These are phyloP conservation scores for Ambrosia trifida DNA, from an alignment of 129 eudicot species.

Conservation along the genomic window DNA sequence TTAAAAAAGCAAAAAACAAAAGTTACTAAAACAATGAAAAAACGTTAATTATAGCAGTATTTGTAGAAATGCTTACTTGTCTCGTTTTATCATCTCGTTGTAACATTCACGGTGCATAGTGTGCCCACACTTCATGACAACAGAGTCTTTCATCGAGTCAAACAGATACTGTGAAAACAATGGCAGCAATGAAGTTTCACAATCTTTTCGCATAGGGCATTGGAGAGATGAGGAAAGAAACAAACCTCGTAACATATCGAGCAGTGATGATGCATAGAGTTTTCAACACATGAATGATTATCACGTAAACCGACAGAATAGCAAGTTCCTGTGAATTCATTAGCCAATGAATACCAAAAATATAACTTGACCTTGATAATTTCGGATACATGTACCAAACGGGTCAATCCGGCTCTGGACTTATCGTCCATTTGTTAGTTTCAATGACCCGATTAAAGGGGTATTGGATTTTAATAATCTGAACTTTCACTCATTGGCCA, in stretches of 20 bases:
- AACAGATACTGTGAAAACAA: slow-evolving; percentile 66
- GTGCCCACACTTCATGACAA: slow-evolving; percentile 96
- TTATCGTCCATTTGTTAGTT: too few relatives aligned
- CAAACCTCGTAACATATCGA: slow-evolving; percentile 96
- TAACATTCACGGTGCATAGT: slow-evolving; percentile 94
- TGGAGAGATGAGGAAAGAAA: background rate
- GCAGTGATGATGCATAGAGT: slow-evolving; percentile 94
- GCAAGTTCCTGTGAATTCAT: slow-evolving; percentile 65
- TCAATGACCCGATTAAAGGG: too few relatives aligned
- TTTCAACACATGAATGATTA: slow-evolving; percentile 90
- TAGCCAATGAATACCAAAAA: background rate
- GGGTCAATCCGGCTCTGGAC: background rate
- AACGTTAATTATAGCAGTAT: background rate
- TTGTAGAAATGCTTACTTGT: slow-evolving; percentile 56
- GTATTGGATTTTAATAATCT: too few relatives aligned
- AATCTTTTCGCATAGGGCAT: background rate
- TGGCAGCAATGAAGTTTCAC: slow-evolving; percentile 7
- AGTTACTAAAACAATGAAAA: background rate
- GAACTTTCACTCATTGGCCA: too few relatives aligned
- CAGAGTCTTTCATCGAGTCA: slow-evolving; percentile 87
- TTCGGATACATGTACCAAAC: background rate
- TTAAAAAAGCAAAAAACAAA: background rate
- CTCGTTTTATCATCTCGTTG: slow-evolving; percentile 90
- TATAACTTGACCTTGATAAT: background rate
- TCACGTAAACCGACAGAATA: slow-evolving; percentile 64